These are phyloP conservation scores for Yamadazyma sp. DNA, from an alignment of 1,139 yeast species.

Conservation along the genomic window DNA sequence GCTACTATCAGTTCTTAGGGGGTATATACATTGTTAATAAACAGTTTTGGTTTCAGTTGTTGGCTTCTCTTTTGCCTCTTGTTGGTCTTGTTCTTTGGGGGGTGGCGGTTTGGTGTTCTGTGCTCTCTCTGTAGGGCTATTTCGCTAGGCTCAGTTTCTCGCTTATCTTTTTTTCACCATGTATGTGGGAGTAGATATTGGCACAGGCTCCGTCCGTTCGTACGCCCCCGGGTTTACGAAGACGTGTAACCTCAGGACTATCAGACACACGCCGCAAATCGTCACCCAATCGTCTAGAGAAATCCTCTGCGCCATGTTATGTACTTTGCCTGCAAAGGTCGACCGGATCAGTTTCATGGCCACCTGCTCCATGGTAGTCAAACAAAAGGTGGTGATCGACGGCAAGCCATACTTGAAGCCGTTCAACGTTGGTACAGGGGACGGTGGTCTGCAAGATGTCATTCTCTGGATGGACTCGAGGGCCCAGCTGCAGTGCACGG, in stretches of 20 bases:
- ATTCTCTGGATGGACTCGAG: slow-evolving; percentile 64
- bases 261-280: slow-evolving; percentile 12
- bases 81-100: no score
- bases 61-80: not conserved
- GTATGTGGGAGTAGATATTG: slow-evolving; percentile 52
- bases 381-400: slow-evolving; percentile 15
- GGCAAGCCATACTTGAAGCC: slow-evolving; percentile 24
- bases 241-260: slow-evolving; percentile 15
- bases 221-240: slow-evolving; percentile 11
- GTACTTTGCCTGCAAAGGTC: slow-evolving; percentile 14
- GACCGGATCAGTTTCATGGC: slow-evolving; percentile 37
- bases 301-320: slow-evolving; percentile 20
- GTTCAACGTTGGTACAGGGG: slow-evolving; percentile 20
- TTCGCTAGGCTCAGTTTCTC: no score
- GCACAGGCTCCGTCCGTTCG: slow-evolving; percentile 50
- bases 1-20: slow-evolving; percentile 23
- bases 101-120: no score
- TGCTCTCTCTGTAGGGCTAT: no score
- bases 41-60: not conserved
- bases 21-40: slow-evolving; percentile 1
- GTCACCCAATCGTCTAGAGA: slow-evolving; percentile 47
- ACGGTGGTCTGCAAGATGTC: slow-evolving; percentile 32
- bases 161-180: slow-evolving; percentile 2
- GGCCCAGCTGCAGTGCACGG: slow-evolving; percentile 30
- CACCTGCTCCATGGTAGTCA: slow-evolving; percentile 56